A percentile compares a stretch with the other conserved stretches of the same genome.
Conservation (phyloP, 352 stramenopile genomes). For the Phytopythium mirpurense region DNA sequence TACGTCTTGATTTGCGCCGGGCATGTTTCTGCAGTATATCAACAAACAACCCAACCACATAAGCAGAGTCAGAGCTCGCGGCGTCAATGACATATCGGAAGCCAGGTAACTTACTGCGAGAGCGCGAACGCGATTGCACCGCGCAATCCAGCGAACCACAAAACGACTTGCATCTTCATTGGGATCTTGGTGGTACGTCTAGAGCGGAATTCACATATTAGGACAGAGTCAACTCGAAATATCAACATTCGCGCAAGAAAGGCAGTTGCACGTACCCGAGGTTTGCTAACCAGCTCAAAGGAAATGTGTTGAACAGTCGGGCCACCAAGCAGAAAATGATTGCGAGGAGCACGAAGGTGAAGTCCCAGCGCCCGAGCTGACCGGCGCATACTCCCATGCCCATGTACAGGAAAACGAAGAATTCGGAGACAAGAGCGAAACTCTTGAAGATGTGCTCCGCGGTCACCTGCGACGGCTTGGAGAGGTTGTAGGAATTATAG, state of each 20-base stretch:
- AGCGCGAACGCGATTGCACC: constrained; percentile 85
- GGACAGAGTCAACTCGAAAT: constrained; percentile 6
- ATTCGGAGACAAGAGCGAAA: constrained; percentile 63
- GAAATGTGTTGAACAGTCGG: constrained; percentile 94
- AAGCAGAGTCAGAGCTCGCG: not conserved
- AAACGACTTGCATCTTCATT: constrained; percentile 88
- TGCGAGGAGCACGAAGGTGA: constrained; percentile 82
- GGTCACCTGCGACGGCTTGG: constrained; percentile 56
- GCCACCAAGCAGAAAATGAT: constrained; percentile 84
- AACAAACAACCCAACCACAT: not conserved
- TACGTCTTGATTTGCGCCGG: constrained; percentile 88
- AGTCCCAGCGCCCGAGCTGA: constrained; percentile 72
- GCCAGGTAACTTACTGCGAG: constrained; percentile 43
- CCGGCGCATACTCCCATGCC: constrained; percentile 67
- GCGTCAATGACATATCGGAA: not conserved
- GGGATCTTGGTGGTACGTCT: constrained; percentile 64
- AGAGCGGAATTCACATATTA: not conserved
- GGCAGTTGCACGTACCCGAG: constrained; percentile 25
- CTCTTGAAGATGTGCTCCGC: constrained; percentile 76
- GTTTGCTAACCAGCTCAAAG: constrained; percentile 67
- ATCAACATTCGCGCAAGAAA: not conserved
- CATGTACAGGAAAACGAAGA: constrained; percentile 81
- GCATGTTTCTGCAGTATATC: constrained; percentile 87
- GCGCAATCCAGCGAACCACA: constrained; percentile 91
- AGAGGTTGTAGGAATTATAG: constrained; percentile 78